Evolutionary conservation across 1,284 basidiomycete genomes (phyloP).

Genomic region (Rhizoctonia solani): DNA sequence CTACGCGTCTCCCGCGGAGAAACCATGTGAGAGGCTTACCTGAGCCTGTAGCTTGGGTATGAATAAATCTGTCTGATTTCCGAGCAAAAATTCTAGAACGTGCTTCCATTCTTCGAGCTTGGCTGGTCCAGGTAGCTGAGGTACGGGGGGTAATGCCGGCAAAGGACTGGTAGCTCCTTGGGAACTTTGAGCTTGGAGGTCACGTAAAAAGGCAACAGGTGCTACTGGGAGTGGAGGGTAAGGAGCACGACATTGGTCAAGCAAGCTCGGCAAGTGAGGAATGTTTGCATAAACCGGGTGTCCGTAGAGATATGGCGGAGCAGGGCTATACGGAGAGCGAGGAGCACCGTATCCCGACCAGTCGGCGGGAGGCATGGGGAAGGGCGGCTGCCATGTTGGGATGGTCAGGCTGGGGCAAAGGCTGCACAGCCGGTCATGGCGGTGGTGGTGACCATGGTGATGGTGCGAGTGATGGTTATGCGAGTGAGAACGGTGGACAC

Average conservation of each 20-base stretch:
- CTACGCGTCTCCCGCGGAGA: background rate
- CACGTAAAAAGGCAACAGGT: background rate
- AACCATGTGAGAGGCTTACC: background rate
- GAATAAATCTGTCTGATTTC: background rate
- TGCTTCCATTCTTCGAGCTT: background rate
- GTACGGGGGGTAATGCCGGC: background rate
- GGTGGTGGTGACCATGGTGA: background rate
- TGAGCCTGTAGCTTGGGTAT: background rate
- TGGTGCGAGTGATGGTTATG: background rate
- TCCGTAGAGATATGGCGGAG: too few relatives aligned
- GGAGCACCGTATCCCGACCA: too few relatives aligned
- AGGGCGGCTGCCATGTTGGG: background rate
- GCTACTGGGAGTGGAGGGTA: background rate
- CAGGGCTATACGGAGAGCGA: too few relatives aligned
- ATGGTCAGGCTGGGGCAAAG: background rate
- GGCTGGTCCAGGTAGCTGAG: background rate
- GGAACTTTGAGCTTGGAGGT: background rate
- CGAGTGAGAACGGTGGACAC: background rate
- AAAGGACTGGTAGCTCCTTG: background rate
- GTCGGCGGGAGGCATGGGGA: background rate
- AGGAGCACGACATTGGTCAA: background rate
- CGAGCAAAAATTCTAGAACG: background rate
- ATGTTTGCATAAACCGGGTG: slow-evolving; percentile 1
- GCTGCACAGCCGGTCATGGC: background rate
- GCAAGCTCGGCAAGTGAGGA: background rate